phyloP scores from a whole-genome alignment of 768 basidiomycete genomes.

The Ephemerocybe angulata region DNA sequence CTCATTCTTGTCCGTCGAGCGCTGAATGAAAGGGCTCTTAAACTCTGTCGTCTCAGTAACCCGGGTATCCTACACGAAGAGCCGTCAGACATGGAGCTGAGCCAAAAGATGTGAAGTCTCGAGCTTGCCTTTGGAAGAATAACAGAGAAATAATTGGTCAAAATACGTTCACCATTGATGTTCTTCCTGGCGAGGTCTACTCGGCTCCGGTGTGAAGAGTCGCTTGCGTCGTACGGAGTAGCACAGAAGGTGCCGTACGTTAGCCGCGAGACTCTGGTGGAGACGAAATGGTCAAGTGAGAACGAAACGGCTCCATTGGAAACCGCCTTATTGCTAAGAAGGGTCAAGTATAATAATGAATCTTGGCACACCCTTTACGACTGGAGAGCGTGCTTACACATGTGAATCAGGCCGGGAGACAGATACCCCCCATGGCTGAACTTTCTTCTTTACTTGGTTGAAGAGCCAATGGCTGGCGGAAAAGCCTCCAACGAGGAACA shows the following conservation, averaged over 20 bases:
- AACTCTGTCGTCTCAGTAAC: neutral
- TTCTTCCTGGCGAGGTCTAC: neutral
- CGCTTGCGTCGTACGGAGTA: slow-evolving; percentile 23
- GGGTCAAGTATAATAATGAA: no score
- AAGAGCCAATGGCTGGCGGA: slow-evolving; percentile 51
- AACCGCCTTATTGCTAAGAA: slow-evolving; percentile 31
- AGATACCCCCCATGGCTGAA: slow-evolving; percentile 31
- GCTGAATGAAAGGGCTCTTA: neutral
- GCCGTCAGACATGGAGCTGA: neutral
- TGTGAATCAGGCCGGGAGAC: slow-evolving; percentile 46
- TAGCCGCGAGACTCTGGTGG: slow-evolving; percentile 34
- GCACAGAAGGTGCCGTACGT: slow-evolving; percentile 38
- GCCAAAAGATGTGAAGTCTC: neutral
- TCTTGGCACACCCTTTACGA: neutral
- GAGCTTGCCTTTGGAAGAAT: neutral
- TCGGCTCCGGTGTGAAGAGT: slow-evolving; percentile 34
- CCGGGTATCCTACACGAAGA: neutral
- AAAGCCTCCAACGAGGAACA: slow-evolving; percentile 51
- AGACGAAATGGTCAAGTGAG: slow-evolving; percentile 39
- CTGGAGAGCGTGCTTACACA: slow-evolving; percentile 31
- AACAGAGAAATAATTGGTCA: neutral
- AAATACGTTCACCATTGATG: neutral
- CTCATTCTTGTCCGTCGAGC: neutral
- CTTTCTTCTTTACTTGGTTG: slow-evolving; percentile 30
- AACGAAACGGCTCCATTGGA: slow-evolving; percentile 26